Evolutionary conservation across 176 grass and related monocot species (phyloP), one percentile per base, ranked within the genome.

Genomic region (Aegilops umbellulata): DNA sequence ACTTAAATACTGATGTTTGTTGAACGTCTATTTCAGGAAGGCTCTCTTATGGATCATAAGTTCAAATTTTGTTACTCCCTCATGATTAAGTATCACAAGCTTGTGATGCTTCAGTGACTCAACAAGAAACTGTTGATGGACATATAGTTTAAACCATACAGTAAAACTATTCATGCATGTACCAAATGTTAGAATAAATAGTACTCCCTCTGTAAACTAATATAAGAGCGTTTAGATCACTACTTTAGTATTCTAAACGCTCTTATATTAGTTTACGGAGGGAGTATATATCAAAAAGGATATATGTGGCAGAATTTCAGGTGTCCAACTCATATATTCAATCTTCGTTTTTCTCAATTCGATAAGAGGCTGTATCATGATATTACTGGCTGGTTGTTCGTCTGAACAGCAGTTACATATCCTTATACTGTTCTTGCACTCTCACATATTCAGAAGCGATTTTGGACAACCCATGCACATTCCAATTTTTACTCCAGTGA

Each of bases 401-500:
- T 80, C 81, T 88, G 34, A 85, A 73, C 36, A 75, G 57, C 10
- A 80, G 42, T 81, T 85, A 71, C 60, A 70, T 34, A 78, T 89
- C 78, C 87, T 85, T 89, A 87, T 82, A 81, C 83, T 78, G 38
- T 70, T 80, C 74, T 89, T 79, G 38, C 79, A 86, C 80, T 63
- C 64, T 80, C 76, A 84, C 77, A 76, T 44, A 31, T 88, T 81
- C 63, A 82, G 20, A 61, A 84, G 34, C 61, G 46, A 86, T 83
- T 81, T 36, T 34, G 39, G 41, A 67, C 44, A 82, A 3, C 27
- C 23, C 29, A 13, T 89, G 90, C 20, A 70, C 58, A 31, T 88
- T 95, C 89, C 80, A 87, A 84, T 84, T 87, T 87, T 83, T 88
- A 85, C 86, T 88, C 86, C 85, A 65, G 30, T 79, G 57, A 60